These are phyloP conservation scores for Globisporangium splendens DNA, from an alignment of 352 stramenopile species.

Conservation along the genomic window DNA sequence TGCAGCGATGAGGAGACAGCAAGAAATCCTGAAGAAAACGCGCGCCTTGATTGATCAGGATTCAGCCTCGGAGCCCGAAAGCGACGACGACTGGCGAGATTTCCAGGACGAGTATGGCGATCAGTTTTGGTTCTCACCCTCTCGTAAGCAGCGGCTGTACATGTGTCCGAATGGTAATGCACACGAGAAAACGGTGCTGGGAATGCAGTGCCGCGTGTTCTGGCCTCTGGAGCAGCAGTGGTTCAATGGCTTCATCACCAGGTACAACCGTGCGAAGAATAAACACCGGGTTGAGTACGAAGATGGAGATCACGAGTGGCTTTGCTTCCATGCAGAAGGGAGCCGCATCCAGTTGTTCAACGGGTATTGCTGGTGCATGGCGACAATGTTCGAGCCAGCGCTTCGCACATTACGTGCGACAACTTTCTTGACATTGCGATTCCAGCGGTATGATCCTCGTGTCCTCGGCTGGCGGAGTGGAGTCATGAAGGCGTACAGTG, in stretches of 20 bases:
- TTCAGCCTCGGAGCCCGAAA: slow-evolving; percentile 71
- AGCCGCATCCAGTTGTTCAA: slow-evolving; percentile 70
- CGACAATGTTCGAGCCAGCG: slow-evolving; percentile 53
- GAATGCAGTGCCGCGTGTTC: slow-evolving; percentile 56
- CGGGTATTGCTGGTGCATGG: slow-evolving; percentile 71
- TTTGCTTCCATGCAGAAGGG: slow-evolving; percentile 31
- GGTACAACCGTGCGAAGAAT: slow-evolving; percentile 57
- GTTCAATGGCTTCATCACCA: slow-evolving; percentile 52
- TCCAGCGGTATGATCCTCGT: slow-evolving; percentile 51
- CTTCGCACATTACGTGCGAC: slow-evolving; percentile 45
- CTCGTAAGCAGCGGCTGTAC: slow-evolving; percentile 49
- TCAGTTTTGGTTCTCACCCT: slow-evolving; percentile 82
- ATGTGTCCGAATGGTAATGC: slow-evolving; percentile 68
- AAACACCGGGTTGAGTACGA: slow-evolving; percentile 75
- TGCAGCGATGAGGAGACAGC: slow-evolving; percentile 36
- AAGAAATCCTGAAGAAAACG: slow-evolving; percentile 45
- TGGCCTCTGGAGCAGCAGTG: slow-evolving; percentile 78
- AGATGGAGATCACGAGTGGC: slow-evolving; percentile 77
- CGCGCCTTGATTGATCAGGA: slow-evolving; percentile 46
- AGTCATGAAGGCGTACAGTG: slow-evolving; percentile 45
- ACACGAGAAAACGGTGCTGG: slow-evolving; percentile 46
- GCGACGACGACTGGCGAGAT: slow-evolving; percentile 76
- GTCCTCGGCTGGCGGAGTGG: slow-evolving; percentile 49
- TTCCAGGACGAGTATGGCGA: slow-evolving; percentile 60
- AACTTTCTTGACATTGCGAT: slow-evolving; percentile 42